Evolutionary conservation across 2,329 filamentous ascomycete species (phyloP), one percentile per base, ranked within the genome.

Genomic region (Aureobasidium zeae): DNA sequence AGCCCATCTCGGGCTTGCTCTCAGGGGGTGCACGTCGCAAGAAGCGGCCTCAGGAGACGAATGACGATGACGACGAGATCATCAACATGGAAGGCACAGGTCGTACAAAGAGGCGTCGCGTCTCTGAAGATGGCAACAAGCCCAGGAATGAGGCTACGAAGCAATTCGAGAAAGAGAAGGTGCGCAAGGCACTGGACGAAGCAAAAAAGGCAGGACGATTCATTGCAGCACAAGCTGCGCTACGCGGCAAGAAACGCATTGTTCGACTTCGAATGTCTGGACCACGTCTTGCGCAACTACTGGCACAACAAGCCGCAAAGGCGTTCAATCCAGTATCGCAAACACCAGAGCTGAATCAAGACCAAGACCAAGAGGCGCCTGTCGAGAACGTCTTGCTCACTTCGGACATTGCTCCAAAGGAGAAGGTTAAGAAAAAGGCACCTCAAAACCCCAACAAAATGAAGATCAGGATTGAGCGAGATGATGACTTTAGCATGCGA

Each of bases 111-210:
- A 61, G 60, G 49, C 57, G 56, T n/a, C 56, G 54, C 41, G 54
- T 51, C 43, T 56, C 48, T 46, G 61, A 48, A 19, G 56, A 53
- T 16, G 3, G 31, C 5, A 30, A 24, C 26, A 37, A 31, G 19
- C 53, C 60, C 50, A 68, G 66, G 52, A 69, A 59, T 31, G 61
- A 63, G 19, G 63, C 67, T 8, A 66, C 66, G 8, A 60, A 65
- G 34, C 64, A 72, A 44, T 72, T 68, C 45, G 63, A 68, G 47
- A 66, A 65, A 41, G 63, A 70, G 49, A 62, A 69, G 33, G 62
- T 71, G 50, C 54, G 56, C 6, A 62, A 61, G 35, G 58, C 60
- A 1, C 51, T 63, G 2, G 57, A 68, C 51, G 55, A 65, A 57
- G 55, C 60, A 1, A 61, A 60, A 48, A 63, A 61, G 10, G 62